Base-by-base conservation (phyloP, 805 yeast species). In the Cyberlindnera suaveolens region DNA sequence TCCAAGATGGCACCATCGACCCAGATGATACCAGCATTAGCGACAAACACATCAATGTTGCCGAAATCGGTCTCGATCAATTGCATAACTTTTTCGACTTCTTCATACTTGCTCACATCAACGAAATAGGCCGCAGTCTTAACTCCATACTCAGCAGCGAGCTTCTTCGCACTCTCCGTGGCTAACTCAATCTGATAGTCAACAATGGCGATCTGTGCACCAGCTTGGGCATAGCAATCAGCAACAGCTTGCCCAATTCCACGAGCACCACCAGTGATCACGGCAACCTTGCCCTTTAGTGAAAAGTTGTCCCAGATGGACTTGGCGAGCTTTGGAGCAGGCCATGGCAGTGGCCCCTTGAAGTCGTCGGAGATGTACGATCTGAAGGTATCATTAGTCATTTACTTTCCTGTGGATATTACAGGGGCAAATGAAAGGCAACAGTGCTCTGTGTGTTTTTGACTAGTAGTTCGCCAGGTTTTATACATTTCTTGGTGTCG, bases 1-100 rank as follows among this genome's bases (percentile, higher is more conserved):
- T 71, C 75, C 44, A 76, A 61, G 48, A 78, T 60, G 16, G 75
- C 75, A 18, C 90, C 89, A 26, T 75, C 70, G 18, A 78, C 72
- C 95, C 95, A 87, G 14, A 88, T 80, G 38, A 86, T 78, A 34
- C 96, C 96, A 13, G 96, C 96, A 62, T 88, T 88, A 54, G 95
- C 95, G 38, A 88, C 93, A 56, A 85, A 82, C 23, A 86, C 68
- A 63, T 88, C 96, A 51, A 88, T 78, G 48, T 77, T 77, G 43
- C 80, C 80, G 60, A 88, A 87, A 57, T 86, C 95, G 46, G 64
- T 50, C 49, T 70, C 75, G 48, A 80, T 77, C 31, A 49, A 47
- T 19, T 46, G 41, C 26, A 74, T 51, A 13, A 48, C 51, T 15
- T 43, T 37, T 26, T 58, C 58, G 6, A 62, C 63, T 6, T 49